These are phyloP conservation scores for Xylaria sp. DNA, from an alignment of 2,329 filamentous ascomycete species.

Conservation along the genomic window DNA sequence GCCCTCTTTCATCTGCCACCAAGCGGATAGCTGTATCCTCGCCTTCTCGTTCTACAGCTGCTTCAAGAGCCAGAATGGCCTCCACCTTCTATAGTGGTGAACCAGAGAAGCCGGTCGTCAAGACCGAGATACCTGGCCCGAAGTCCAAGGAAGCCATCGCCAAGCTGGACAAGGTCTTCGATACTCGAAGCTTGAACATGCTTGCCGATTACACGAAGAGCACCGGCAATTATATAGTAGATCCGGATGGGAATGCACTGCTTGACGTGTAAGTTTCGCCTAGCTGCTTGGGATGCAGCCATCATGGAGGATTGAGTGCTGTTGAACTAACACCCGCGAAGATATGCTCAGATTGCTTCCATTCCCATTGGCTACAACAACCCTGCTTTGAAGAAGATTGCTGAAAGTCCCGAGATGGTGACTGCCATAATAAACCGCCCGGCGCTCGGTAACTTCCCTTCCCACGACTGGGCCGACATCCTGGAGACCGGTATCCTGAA, in stretches of 20 bases:
- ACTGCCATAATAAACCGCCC: constrained; percentile 87
- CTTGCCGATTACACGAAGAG: constrained; percentile 79
- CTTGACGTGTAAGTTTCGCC: constrained; percentile 72
- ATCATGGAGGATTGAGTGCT: background rate
- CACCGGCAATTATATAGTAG: constrained; percentile 82
- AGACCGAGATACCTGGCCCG: constrained; percentile 78
- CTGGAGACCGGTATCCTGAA: constrained; percentile 83
- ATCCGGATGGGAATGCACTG: constrained; percentile 76
- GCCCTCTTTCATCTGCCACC: constrained; percentile 42
- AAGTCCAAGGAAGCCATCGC: constrained; percentile 75
- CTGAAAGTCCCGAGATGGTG: constrained; percentile 81
- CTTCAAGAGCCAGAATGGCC: constrained; percentile 44
- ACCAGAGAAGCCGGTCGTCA: constrained; percentile 63
- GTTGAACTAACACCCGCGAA: constrained; percentile 48
- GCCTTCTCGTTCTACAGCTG: constrained; percentile 30
- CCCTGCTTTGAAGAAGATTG: constrained; percentile 75
- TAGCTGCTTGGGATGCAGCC: background rate
- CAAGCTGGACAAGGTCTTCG: constrained; percentile 82
- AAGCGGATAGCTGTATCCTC: constrained; percentile 37
- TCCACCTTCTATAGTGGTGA: constrained; percentile 55
- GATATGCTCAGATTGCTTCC: constrained; percentile 91
- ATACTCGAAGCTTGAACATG: constrained; percentile 88
- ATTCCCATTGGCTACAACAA: constrained; percentile 96
- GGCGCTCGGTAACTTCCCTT: constrained; percentile 90
- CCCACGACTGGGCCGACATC: constrained; percentile 82